phyloP scores from a whole-genome alignment of 2,329 filamentous ascomycete species.

The Pestalotiopsis sp. region DNA sequence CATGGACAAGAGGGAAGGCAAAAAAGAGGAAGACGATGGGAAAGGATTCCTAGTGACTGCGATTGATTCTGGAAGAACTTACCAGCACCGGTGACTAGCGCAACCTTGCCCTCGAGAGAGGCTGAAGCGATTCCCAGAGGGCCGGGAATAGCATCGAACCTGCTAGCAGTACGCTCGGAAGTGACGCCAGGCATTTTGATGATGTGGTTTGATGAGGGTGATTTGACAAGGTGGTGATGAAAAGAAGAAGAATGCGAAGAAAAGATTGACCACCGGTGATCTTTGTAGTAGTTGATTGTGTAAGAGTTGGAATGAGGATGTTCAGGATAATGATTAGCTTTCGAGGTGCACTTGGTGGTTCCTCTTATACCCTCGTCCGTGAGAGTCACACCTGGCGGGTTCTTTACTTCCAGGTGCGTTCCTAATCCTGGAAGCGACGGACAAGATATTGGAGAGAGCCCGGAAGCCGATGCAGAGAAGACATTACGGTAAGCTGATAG shows the following conservation, averaged over 20 bases:
- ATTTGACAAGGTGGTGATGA: neutral
- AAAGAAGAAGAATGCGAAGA: neutral
- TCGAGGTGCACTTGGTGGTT: neutral
- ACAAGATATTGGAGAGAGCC: neutral
- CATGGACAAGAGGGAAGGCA: neutral
- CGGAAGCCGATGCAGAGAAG: neutral
- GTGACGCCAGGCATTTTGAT: slow-evolving; percentile 36
- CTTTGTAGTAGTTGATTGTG: neutral
- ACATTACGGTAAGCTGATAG: neutral
- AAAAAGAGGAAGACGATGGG: neutral
- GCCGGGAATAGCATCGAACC: slow-evolving; percentile 39
- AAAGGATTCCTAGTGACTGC: no score
- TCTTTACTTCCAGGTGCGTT: neutral
- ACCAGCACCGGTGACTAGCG: slow-evolving; percentile 41
- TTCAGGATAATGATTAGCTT: neutral
- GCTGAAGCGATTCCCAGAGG: slow-evolving; percentile 40
- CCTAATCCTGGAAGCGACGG: neutral
- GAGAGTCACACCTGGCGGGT: neutral
- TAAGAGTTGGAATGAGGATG: neutral
- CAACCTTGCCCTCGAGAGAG: slow-evolving; percentile 39
- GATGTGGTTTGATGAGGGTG: neutral
- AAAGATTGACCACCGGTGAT: neutral
- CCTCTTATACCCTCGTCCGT: neutral
- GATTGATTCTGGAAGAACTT: slow-evolving; percentile 21
- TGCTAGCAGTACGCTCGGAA: slow-evolving; percentile 21